A percentile compares a stretch with the other conserved stretches of the same genome.
Evolutionary conservation across 169 alveolate species (phyloP).

Genomic region (Fabrea salina): DNA sequence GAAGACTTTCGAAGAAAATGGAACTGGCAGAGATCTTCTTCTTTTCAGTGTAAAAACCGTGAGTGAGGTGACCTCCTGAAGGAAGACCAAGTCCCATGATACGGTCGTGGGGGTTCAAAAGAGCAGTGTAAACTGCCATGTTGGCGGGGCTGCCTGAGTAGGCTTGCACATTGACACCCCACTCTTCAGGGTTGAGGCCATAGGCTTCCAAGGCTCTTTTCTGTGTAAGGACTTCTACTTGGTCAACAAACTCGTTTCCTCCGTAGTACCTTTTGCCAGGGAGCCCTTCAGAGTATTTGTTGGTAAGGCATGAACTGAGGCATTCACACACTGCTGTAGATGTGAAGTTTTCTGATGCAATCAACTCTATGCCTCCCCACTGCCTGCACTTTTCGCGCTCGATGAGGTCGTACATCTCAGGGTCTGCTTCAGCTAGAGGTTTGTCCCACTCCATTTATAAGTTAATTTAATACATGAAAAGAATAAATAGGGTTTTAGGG

Average conservation of each 20-base stretch:
- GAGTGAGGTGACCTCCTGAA: slow-evolving; percentile 95
- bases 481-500: no score
- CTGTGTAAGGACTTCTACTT: slow-evolving; percentile 63
- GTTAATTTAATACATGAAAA: no score
- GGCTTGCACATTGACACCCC: slow-evolving; percentile 98
- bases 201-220: slow-evolving; percentile 94
- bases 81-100: slow-evolving; percentile 96
- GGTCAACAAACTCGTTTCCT: slow-evolving; percentile 96
- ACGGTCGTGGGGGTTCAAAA: slow-evolving; percentile 93
- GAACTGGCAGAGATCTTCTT: slow-evolving; percentile 42
- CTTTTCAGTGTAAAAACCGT: slow-evolving; percentile 56
- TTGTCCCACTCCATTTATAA: no score
- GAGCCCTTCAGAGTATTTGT: slow-evolving; percentile 87
- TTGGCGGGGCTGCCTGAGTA: slow-evolving; percentile 96
- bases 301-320: slow-evolving; percentile 87
- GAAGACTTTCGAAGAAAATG: slow-evolving; percentile 85
- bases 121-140: slow-evolving; percentile 92
- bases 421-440: slow-evolving; percentile 54
- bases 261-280: slow-evolving; percentile 63
- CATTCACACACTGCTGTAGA: slow-evolving; percentile 87
- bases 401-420: slow-evolving; percentile 54
- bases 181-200: slow-evolving; percentile 87
- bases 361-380: slow-evolving; percentile 67
- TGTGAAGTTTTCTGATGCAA: slow-evolving; percentile 86
- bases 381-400: slow-evolving; percentile 71